Percentiles rank a stretch among this genome's conserved stretches.
phyloP scores from a whole-genome alignment of 208 protist genomes.

The Trypanosoma avium region DNA sequence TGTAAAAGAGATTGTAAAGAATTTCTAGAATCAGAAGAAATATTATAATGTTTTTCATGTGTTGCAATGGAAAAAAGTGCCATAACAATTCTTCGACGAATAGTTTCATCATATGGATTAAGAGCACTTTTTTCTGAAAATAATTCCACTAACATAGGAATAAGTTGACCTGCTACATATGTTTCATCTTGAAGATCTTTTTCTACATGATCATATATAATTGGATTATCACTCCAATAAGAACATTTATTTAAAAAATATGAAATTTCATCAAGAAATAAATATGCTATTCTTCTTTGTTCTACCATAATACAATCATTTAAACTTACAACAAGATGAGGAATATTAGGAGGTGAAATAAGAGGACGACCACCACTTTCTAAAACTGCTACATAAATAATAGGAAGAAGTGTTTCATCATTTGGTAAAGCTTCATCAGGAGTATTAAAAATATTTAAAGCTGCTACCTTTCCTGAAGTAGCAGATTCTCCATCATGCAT shows the following conservation, averaged over 20 bases:
- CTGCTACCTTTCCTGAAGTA: conserved; percentile 50
- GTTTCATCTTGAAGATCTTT: conserved; percentile 76
- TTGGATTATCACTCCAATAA: conserved; percentile 64
- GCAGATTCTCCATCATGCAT: conserved; percentile 84
- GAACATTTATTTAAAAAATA: conserved; percentile 84
- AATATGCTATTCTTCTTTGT: conserved; percentile 69
- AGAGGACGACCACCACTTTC: conserved; percentile 75
- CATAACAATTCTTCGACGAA: conserved; percentile 54
- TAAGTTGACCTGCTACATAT: conserved; percentile 65
- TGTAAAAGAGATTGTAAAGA: conserved; percentile 45
- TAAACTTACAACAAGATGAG: conserved; percentile 71
- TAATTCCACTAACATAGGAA: conserved; percentile 64
- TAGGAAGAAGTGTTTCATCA: conserved; percentile 63
- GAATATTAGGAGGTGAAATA: conserved; percentile 82
- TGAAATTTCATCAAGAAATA: conserved; percentile 89
- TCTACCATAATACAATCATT: conserved; percentile 85
- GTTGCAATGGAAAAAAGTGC: conserved; percentile 56
- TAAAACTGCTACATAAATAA: conserved; percentile 74
- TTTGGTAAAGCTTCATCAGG: conserved; percentile 80
- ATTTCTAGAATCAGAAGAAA: conserved; percentile 42
- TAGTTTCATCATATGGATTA: conserved; percentile 37
- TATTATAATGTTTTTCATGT: conserved; percentile 69
- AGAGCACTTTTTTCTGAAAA: conserved; percentile 42
- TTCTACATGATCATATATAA: conserved; percentile 86
- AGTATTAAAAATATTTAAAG: conserved; percentile 75